phyloP scores from a whole-genome alignment of 768 basidiomycete genomes.

The Lenzites betulinus region DNA sequence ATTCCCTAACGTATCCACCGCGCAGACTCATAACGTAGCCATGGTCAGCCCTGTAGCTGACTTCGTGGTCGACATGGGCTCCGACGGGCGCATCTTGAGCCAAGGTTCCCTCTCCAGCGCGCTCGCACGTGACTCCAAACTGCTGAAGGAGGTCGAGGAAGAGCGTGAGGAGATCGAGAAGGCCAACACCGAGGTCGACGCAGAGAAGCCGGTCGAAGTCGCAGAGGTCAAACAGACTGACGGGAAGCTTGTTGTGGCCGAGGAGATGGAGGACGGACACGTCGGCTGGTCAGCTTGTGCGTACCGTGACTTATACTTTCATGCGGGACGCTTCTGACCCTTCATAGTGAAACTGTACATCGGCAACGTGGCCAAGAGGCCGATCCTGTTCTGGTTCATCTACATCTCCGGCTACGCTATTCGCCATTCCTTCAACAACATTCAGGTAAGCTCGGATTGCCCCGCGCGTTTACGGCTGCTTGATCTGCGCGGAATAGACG shows the following conservation, averaged over 20 bases:
- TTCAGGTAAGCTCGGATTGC: neutral
- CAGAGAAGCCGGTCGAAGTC: conserved; percentile 20
- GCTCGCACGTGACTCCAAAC: conserved; percentile 39
- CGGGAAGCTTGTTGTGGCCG: conserved; percentile 63
- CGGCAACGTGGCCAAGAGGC: conserved; percentile 5
- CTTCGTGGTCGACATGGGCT: conserved; percentile 52
- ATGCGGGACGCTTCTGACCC: neutral
- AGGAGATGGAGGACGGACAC: conserved; percentile 63
- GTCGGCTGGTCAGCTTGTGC: conserved; percentile 49
- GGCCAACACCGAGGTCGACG: conserved; percentile 27
- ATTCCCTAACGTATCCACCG: neutral
- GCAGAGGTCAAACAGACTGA: conserved; percentile 30
- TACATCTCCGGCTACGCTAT: neutral
- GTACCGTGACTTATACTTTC: neutral
- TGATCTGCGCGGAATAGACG: conserved; percentile 25
- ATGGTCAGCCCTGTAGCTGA: conserved; percentile 52
- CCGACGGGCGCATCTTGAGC: conserved; percentile 50
- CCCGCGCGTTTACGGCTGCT: too few species aligned
- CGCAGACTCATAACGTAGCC: conserved; percentile 50
- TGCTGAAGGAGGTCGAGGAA: conserved; percentile 29
- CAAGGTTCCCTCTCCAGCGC: conserved; percentile 49
- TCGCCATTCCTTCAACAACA: neutral
- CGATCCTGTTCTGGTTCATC: conserved; percentile 3
- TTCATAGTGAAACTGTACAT: conserved; percentile 6
- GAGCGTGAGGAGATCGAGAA: conserved; percentile 25